These are phyloP conservation scores for Telfairia occidentalis DNA, from an alignment of 331 rosid genomes.

Conservation along the genomic window DNA sequence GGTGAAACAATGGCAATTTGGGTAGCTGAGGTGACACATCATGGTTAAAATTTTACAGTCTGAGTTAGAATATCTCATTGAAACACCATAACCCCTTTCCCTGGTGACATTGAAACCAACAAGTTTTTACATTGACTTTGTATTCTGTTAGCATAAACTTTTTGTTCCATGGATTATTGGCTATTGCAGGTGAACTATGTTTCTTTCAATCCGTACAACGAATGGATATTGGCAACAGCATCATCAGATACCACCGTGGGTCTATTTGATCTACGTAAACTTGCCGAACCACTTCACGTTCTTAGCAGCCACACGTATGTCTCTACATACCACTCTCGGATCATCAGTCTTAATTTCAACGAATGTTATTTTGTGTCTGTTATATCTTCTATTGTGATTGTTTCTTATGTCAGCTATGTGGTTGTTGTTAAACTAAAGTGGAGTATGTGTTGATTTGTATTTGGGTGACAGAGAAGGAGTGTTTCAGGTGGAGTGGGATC, in stretches of 20 bases:
- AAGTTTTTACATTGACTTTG: not conserved
- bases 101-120: not conserved
- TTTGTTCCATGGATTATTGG: not conserved
- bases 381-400: too few relatives aligned
- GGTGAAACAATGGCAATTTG: not conserved
- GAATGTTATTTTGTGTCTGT: not conserved
- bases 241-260: conserved; percentile 77
- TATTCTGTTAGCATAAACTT: not conserved
- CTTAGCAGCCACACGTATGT: conserved; percentile 69
- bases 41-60: not conserved
- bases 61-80: not conserved
- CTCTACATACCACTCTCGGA: not conserved
- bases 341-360: not conserved
- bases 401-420: not conserved
- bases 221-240: conserved; percentile 89
- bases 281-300: conserved; percentile 51
- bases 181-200: conserved; percentile 90
- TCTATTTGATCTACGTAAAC: conserved; percentile 67
- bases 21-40: not conserved
- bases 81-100: not conserved
- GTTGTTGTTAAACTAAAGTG: not conserved
- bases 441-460: not conserved
- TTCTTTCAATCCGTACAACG: conserved; percentile 70
- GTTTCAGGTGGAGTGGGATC: conserved; percentile 97
- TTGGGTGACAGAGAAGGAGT: conserved; percentile 63